A percentile compares a stretch with the other conserved stretches of the same genome.
These are phyloP conservation scores for Chlorella sorokiniana DNA, from an alignment of 139 green algal genomes.

Conservation along the genomic window DNA sequence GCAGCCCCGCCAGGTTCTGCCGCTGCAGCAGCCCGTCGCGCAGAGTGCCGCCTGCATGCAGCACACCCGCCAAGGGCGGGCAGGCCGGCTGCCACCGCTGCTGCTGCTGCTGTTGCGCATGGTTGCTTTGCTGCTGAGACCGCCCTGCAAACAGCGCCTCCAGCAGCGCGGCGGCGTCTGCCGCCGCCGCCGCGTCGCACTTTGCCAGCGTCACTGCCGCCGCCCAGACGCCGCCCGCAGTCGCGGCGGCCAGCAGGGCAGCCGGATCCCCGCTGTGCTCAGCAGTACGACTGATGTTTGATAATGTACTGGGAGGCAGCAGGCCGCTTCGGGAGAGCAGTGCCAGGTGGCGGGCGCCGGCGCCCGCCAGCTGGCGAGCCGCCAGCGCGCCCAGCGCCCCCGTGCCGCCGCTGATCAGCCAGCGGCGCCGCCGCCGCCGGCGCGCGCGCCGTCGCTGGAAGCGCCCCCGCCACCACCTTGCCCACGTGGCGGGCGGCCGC, in stretches of 20 bases:
- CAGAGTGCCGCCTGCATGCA: slow-evolving; percentile 53
- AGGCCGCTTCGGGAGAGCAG: slow-evolving; percentile 3
- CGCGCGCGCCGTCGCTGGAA: slow-evolving; percentile 10
- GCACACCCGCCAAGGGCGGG: slow-evolving; percentile 28
- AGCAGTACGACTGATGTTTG: background rate
- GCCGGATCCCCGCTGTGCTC: background rate
- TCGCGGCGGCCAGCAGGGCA: background rate
- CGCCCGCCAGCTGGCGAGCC: slow-evolving; percentile 61
- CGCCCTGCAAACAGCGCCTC: background rate
- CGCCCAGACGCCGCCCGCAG: background rate
- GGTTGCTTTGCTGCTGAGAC: background rate
- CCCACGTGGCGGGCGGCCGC: slow-evolving; percentile 74
- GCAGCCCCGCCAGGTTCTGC: slow-evolving; percentile 29
- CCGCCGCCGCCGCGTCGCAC: slow-evolving; percentile 38
- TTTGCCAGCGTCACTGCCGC: background rate
- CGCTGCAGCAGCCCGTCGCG: slow-evolving; percentile 36
- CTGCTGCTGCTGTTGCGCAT: too few species aligned
- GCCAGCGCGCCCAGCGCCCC: slow-evolving; percentile 58
- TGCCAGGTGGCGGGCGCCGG: background rate
- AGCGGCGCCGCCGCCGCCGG: slow-evolving; percentile 75
- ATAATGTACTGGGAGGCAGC: background rate
- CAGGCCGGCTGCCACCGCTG: too few species aligned
- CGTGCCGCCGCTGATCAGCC: slow-evolving; percentile 61
- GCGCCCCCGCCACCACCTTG: slow-evolving; percentile 75
- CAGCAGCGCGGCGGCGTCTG: background rate